phyloP scores from a whole-genome alignment of 2,329 filamentous ascomycete genomes.

The Trichophyton schoenleinii region DNA sequence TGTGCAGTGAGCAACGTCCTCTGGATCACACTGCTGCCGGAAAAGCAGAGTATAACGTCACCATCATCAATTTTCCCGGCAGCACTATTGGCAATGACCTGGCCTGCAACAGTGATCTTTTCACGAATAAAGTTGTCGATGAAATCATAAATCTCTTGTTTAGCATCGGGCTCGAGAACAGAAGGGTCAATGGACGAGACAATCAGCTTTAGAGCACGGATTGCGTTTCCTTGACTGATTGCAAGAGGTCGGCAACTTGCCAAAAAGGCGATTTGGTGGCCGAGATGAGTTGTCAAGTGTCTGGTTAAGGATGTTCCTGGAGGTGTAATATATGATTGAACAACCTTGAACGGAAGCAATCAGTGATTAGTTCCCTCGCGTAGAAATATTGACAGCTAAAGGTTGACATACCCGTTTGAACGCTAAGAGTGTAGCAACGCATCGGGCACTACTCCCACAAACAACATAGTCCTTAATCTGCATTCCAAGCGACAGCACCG shows the following conservation, averaged over 20 bases:
- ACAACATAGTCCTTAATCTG: constrained; percentile 83
- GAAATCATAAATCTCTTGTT: constrained; percentile 60
- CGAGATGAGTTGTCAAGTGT: constrained; percentile 84
- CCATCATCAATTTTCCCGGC: constrained; percentile 63
- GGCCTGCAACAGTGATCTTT: constrained; percentile 73
- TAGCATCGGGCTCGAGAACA: constrained; percentile 67
- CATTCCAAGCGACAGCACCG: constrained; percentile 71
- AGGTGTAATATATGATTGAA: constrained; percentile 85
- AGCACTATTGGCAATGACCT: constrained; percentile 69
- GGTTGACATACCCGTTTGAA: constrained; percentile 61
- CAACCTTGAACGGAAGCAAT: constrained; percentile 42
- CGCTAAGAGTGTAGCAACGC: constrained; percentile 74
- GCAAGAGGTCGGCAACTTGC: constrained; percentile 90
- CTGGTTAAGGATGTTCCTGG: constrained; percentile 71
- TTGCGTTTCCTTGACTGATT: constrained; percentile 93
- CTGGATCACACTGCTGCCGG: constrained; percentile 74
- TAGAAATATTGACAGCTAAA: neutral
- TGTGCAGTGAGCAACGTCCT: constrained; percentile 65
- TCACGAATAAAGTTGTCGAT: constrained; percentile 88
- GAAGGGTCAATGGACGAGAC: constrained; percentile 85
- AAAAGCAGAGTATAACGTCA: constrained; percentile 77
- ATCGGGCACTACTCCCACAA: constrained; percentile 75
- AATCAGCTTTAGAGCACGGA: constrained; percentile 83
- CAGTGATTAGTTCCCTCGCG: neutral
- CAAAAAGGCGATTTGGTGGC: constrained; percentile 89